These are phyloP conservation scores for Fabrea salina DNA, from an alignment of 169 alveolate species.

Conservation along the genomic window DNA sequence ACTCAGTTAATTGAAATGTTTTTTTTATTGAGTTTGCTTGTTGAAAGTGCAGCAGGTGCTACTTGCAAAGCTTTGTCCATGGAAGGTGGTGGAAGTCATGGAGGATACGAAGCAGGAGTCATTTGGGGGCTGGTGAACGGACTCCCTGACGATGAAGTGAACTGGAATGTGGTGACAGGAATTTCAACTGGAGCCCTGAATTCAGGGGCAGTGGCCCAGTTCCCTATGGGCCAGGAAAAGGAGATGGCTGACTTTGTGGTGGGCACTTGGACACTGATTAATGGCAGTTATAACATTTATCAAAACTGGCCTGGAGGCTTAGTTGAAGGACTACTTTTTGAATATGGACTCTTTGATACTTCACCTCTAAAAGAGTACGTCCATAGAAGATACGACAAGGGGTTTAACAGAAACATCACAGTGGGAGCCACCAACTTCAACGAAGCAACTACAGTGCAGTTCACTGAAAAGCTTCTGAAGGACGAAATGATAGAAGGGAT, in stretches of 20 bases:
- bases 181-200: slow-evolving; percentile 47
- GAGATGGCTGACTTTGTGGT: slow-evolving; percentile 23
- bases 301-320: not conserved
- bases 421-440: slow-evolving; percentile 30
- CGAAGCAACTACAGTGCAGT: slow-evolving; percentile 6
- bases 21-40: not conserved
- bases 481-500: slow-evolving; percentile 1
- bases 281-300: not conserved
- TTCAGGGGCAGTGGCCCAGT: slow-evolving; percentile 28
- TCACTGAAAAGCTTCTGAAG: not conserved
- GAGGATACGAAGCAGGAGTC: slow-evolving; percentile 50
- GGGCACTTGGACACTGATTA: slow-evolving; percentile 22
- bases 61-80: slow-evolving; percentile 39
- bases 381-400: not conserved
- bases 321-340: not conserved
- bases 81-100: slow-evolving; percentile 50
- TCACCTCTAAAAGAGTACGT: not conserved
- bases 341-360: slow-evolving; percentile 16
- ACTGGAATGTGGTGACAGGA: slow-evolving; percentile 39
- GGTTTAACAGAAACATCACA: slow-evolving; percentile 29
- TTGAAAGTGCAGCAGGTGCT: not conserved
- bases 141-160: not conserved
- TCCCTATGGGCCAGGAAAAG: slow-evolving; percentile 38
- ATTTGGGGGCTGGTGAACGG: not conserved
- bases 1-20: too few species aligned